Evolutionary conservation across 169 alveolate genomes (phyloP), one percentile per base, ranked within the genome.

Genomic region (Plasmodium berghei): DNA sequence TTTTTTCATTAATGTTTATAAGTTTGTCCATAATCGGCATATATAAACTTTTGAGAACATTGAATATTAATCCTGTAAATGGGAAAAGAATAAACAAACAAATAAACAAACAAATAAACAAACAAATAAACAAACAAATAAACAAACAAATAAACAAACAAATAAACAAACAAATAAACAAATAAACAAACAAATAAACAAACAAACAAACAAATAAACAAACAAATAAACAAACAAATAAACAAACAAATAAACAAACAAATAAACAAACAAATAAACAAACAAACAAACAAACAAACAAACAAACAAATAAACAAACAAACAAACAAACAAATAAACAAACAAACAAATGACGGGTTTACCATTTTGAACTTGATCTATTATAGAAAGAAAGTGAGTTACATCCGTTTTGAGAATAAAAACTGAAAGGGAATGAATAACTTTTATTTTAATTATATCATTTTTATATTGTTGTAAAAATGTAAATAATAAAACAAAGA

Each of bases 401-500:
- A 52, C 77, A 52, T 66, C 72, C 4, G 64, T 49, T 61, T 80
- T 80, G 12, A 80, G 64, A 1, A 80, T 61, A 22, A 80, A 40
- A 14, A 80, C 74, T 0, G 90, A 80, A 1, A 80, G 49, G 0
- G 90, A 20, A 12, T 80, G 90, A 3, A 80, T 58, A 1, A 67
- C 83, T 4, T 80, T 80, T 9, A 80, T 80, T 26, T 80, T 80
- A n/a, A 67, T 55, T 0, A 80, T 80, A 28, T 80, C 90, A 40
- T 67, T 64, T 88, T 92, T 94, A 87, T 86, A 90, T 64, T 89
- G 91, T 89, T 94, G 96, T 12, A 92, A 26, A 77, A 70, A 94
- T 0, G 97, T 92, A 55, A 95, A 92, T 16, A 94, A 80, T n/a
- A 95, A 86, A 0, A 94, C 94, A 10, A 93, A 88, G 16, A 95